Evolutionary conservation across 192 early-diverging fungal species (phyloP), one percentile per base, ranked within the genome.

Genomic region (Entomortierella chlamydospora): DNA sequence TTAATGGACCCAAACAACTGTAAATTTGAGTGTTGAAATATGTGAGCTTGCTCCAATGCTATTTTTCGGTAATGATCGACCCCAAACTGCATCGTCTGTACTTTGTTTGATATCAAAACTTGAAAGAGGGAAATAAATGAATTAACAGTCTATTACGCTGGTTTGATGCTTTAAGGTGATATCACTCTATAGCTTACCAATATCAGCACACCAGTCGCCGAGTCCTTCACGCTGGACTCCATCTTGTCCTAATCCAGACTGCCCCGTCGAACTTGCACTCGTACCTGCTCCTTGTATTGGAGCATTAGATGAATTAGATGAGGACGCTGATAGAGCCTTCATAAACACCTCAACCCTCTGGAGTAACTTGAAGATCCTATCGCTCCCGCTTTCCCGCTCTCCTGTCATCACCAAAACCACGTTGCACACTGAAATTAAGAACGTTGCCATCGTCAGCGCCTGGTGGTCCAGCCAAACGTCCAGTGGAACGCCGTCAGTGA

Each of bases 371-470:
- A 79, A 47, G 15, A 70, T 57, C 15, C 31, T 64, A 28, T 61
- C 51, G n/a, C 52, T 78, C 6, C 47, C 45, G 22, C 25, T 29
- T 1, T n/a, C 29, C 2, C 79, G 72, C 29, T 88, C 85, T 26
- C 67, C 67, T 9, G 70, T 73, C 9, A 92, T 86, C 11, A 92
- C 70, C 13, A 93, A 17, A 9, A 93, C 70, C 11, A 92, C 86
- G 63, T 93, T 90, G 55, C 91, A 92, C 11, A 92, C 83, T 10
- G 85, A 86, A 5, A 90, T 61, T 68, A 92, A 65, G 54, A 92
- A 91, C 25, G 88, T 69, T 0, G 88, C 79, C 42, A 87, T 43
- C 8, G 86, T 68, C 22, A 91, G 64, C 8, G 87, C 70, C 57
- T 90, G 81, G 9, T 82, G 45, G 33, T 84, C 85, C 18, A 84